phyloP scores from a whole-genome alignment of 768 basidiomycete genomes.

The Krasilnikovozyma curviuscula region DNA sequence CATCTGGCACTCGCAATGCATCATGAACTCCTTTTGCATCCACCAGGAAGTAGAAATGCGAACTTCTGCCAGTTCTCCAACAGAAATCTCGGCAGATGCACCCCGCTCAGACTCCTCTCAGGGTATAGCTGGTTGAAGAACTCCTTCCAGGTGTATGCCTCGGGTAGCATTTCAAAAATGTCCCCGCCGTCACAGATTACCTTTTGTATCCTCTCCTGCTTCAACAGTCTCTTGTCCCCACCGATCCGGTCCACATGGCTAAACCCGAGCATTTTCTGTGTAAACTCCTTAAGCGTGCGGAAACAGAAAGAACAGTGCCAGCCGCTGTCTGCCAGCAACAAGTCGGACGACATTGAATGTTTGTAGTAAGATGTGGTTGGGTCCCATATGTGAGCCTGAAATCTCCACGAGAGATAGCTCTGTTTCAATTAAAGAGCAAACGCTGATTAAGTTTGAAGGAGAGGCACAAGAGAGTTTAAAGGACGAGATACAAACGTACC shows the following conservation, averaged over 20 bases:
- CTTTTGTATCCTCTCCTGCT: conserved; percentile 37
- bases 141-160: conserved; percentile 21
- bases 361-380: conserved; percentile 29
- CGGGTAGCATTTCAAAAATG: conserved; percentile 47
- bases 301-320: conserved; percentile 52
- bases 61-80: conserved; percentile 2
- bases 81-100: conserved; percentile 3
- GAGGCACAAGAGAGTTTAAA: neutral
- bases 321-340: conserved; percentile 41
- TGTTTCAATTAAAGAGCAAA: neutral
- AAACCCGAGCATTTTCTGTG: conserved; percentile 41
- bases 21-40: too few relatives aligned
- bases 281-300: conserved; percentile 39
- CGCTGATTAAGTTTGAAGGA: neutral
- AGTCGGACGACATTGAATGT: conserved; percentile 34
- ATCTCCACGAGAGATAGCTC: conserved; percentile 31
- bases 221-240: conserved; percentile 32
- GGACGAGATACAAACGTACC: conserved; percentile 29
- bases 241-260: conserved; percentile 45
- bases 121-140: neutral
- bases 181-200: conserved; percentile 43
- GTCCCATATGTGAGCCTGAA: conserved; percentile 36
- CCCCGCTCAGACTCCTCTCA: neutral
- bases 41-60: conserved; percentile 1
- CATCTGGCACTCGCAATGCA: neutral